These are phyloP conservation scores for Sistotremastrum niveocremeum DNA, from an alignment of 768 basidiomycete genomes.

Conservation along the genomic window DNA sequence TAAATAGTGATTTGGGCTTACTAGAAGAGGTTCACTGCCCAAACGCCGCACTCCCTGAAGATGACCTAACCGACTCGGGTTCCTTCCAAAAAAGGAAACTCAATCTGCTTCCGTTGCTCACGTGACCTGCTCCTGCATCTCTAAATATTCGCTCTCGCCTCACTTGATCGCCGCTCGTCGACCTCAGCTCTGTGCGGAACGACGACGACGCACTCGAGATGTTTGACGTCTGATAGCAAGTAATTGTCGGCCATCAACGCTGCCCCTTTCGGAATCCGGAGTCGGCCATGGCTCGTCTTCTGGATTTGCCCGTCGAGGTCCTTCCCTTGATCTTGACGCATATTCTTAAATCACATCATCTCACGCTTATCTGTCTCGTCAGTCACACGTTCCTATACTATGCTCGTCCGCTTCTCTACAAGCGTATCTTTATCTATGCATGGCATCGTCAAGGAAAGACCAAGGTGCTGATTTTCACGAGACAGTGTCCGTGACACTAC, in stretches of 20 bases:
- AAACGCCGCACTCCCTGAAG: too few relatives aligned
- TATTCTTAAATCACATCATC: constrained; percentile 37
- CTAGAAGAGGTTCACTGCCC: too few relatives aligned
- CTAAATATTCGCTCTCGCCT: too few relatives aligned
- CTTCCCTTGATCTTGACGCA: constrained; percentile 40
- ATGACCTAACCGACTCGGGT: too few relatives aligned
- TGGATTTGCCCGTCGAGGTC: constrained; percentile 54
- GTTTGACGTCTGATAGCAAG: too few relatives aligned
- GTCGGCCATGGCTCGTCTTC: constrained; percentile 27
- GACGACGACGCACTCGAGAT: too few relatives aligned
- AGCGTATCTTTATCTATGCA: constrained; percentile 45
- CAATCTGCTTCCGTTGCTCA: too few relatives aligned
- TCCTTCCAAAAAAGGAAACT: too few relatives aligned
- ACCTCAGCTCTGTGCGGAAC: too few relatives aligned
- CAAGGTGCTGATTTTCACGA: constrained; percentile 27
- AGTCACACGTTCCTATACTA: constrained; percentile 40
- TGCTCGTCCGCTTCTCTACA: constrained; percentile 40
- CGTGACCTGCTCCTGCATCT: too few relatives aligned
- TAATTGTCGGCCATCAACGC: neutral
- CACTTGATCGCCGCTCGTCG: too few relatives aligned
- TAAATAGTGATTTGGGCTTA: too few relatives aligned
- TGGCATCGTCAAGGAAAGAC: constrained; percentile 57
- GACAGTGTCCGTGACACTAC: neutral
- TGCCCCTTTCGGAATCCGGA: neutral
- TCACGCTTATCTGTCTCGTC: constrained; percentile 41